Conservation (phyloP, 345 rosid genomes). For the Carallia pectinifolia region DNA sequence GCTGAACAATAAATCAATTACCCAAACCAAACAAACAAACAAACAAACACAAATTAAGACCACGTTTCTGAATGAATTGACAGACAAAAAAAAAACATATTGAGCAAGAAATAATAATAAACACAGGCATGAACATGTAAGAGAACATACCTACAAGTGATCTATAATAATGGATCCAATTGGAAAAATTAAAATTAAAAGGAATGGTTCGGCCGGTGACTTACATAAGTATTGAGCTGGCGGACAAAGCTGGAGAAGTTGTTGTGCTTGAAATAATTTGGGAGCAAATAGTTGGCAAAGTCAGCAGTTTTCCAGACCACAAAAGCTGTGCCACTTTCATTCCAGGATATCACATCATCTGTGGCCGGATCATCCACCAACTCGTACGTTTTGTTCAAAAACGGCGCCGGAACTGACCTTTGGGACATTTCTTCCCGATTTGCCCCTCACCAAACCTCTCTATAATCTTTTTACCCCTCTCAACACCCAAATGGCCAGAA, state of each 20-base stretch:
- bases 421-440: conserved; percentile 32
- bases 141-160: no score
- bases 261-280: conserved; percentile 72
- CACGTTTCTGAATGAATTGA: no score
- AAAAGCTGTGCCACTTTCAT: conserved; percentile 59
- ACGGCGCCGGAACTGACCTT: conserved; percentile 60
- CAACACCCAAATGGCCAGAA: not conserved
- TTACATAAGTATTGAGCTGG: conserved; percentile 79
- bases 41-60: no score
- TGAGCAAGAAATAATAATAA: no score
- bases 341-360: conserved; percentile 85
- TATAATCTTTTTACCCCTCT: no score
- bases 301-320: conserved; percentile 70
- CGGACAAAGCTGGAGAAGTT: conserved; percentile 87
- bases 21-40: no score
- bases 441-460: conserved; percentile 11
- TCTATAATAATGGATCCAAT: no score
- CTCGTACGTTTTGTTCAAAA: conserved; percentile 70
- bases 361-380: conserved; percentile 66
- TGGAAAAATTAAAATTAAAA: not conserved
- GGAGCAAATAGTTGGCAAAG: conserved; percentile 63
- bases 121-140: no score
- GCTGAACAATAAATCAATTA: no score
- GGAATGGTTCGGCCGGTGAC: conserved; percentile 4
- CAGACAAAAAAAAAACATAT: no score